These are phyloP conservation scores for Ceratocystis variospora DNA, from an alignment of 2,329 filamentous ascomycete genomes.

Conservation along the genomic window DNA sequence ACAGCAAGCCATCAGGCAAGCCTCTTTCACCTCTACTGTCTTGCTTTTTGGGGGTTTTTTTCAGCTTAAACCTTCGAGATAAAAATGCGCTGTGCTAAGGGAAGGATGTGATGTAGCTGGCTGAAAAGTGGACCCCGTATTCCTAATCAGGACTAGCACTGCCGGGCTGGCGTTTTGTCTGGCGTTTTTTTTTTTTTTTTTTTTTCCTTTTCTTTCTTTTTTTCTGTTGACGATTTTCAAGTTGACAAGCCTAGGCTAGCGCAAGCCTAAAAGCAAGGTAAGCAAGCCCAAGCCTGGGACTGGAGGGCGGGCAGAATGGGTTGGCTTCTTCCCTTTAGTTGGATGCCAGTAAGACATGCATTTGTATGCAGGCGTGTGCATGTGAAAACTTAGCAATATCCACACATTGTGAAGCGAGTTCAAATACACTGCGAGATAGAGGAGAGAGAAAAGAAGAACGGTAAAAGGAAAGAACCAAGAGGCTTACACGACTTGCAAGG, in stretches of 20 bases:
- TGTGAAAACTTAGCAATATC: too few species aligned
- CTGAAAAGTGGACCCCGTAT: not conserved
- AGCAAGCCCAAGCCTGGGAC: not conserved
- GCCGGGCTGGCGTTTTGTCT: not conserved
- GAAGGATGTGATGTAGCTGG: not conserved
- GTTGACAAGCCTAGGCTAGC: not conserved
- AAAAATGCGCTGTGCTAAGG: not conserved
- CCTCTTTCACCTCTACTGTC: not conserved
- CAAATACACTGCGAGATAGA: not conserved
- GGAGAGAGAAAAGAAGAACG: not conserved
- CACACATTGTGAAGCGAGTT: not conserved
- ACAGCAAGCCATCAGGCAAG: not conserved
- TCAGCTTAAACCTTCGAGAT: not conserved
- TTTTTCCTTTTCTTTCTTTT: too few species aligned
- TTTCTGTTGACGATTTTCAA: not conserved
- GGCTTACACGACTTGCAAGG: not conserved
- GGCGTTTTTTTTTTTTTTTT: too few species aligned
- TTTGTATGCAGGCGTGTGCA: not conserved
- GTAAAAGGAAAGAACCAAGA: not conserved
- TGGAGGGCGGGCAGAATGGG: not conserved
- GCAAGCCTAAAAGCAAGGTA: too few species aligned
- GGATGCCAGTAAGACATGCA: not conserved
- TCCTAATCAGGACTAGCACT: slow-evolving; percentile 2
- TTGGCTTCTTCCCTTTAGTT: not conserved
- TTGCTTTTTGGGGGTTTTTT: not conserved